A percentile compares a stretch with the other conserved stretches of the same genome.
Conservation (phyloP, 306 rosid species). For the Quercus wislizeni region DNA sequence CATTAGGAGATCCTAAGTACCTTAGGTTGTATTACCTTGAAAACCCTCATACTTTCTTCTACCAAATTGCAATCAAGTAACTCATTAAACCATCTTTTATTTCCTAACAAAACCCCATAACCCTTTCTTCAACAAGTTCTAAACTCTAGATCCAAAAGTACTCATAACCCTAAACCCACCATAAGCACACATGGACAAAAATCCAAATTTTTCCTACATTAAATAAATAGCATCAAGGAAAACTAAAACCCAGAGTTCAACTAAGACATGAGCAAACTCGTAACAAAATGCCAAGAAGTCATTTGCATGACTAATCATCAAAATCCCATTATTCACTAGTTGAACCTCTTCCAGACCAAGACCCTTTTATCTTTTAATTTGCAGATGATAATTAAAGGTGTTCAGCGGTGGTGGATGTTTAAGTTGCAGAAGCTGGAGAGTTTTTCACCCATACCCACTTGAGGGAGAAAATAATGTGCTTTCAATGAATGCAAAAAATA, state of each 20-base stretch:
- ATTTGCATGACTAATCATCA: neutral
- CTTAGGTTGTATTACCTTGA: too few relatives aligned
- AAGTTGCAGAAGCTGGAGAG: neutral
- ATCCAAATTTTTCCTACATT: too few relatives aligned
- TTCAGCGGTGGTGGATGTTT: neutral
- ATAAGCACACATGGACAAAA: too few relatives aligned
- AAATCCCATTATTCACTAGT: neutral
- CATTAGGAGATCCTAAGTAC: too few relatives aligned
- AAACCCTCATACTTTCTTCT: too few relatives aligned
- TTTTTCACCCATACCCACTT: neutral
- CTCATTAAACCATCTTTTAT: too few relatives aligned
- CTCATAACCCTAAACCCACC: too few relatives aligned
- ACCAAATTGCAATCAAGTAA: too few relatives aligned
- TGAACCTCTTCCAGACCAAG: neutral
- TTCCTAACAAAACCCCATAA: too few relatives aligned
- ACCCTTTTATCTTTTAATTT: neutral
- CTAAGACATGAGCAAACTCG: neutral
- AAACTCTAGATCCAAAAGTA: too few relatives aligned
- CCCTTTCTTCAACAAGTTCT: too few relatives aligned
- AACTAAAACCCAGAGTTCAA: neutral
- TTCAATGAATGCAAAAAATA: neutral
- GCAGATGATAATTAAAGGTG: neutral
- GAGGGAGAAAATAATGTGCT: neutral
- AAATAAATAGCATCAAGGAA: neutral
- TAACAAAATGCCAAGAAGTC: neutral